Evolutionary conservation across 2,329 filamentous ascomycete genomes (phyloP).

Genomic region (Mollisiaceae sp.): DNA sequence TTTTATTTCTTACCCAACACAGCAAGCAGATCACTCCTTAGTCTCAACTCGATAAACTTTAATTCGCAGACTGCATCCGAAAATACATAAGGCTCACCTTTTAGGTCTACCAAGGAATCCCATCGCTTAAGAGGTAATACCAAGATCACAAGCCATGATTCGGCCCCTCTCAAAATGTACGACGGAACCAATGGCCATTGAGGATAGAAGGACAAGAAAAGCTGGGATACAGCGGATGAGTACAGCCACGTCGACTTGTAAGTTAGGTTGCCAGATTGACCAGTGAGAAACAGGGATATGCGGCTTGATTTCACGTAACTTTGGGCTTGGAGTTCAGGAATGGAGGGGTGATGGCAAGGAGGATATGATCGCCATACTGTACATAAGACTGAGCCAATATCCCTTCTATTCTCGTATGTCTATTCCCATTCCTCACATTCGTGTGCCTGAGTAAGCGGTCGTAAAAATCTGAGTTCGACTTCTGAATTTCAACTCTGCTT

Average conservation of each 20-base stretch:
- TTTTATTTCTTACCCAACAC: background rate
- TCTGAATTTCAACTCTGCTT: background rate
- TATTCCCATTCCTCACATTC: background rate
- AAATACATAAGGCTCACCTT: background rate
- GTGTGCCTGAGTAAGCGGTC: too few relatives aligned
- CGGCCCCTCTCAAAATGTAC: background rate
- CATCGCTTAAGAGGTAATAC: background rate
- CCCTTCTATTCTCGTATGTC: background rate
- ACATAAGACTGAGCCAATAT: background rate
- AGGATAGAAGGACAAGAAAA: background rate
- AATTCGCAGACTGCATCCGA: background rate
- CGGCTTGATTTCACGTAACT: conserved; percentile 1
- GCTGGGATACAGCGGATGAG: background rate
- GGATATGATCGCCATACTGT: background rate
- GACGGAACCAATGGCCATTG: background rate
- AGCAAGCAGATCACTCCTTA: background rate
- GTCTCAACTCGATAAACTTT: background rate
- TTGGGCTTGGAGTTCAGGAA: background rate
- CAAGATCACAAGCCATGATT: background rate
- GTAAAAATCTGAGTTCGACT: background rate
- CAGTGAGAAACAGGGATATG: background rate
- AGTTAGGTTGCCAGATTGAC: background rate
- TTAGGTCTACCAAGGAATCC: background rate
- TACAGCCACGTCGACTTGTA: background rate
- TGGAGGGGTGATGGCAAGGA: background rate